phyloP scores from a whole-genome alignment of 805 yeast genomes.

The Candida michaelii region DNA sequence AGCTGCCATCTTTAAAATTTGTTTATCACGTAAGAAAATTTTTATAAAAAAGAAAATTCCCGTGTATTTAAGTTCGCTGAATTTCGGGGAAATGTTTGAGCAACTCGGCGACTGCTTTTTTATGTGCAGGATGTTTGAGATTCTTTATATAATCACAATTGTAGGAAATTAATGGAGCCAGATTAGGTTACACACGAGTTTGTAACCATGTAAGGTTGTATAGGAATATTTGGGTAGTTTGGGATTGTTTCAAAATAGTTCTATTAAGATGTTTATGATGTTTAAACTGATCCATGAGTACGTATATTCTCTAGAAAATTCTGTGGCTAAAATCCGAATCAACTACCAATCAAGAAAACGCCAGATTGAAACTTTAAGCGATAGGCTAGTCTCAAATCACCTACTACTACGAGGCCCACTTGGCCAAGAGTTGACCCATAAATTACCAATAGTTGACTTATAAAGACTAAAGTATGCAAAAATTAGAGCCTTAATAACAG shows the following conservation, averaged over 20 bases:
- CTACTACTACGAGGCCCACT: too few relatives aligned
- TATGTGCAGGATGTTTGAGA: slow-evolving; percentile 3
- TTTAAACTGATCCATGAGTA: background rate
- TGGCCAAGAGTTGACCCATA: too few relatives aligned
- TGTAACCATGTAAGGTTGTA: too few relatives aligned
- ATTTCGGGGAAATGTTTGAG: background rate
- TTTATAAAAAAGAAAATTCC: background rate
- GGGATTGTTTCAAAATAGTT: too few relatives aligned
- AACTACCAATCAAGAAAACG: background rate
- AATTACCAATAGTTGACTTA: too few relatives aligned
- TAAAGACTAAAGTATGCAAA: too few relatives aligned
- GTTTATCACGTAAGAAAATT: background rate
- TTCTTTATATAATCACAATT: background rate
- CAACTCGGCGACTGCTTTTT: slow-evolving; percentile 7
- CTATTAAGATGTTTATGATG: background rate
- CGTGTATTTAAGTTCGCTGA: slow-evolving; percentile 6
- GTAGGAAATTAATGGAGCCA: too few relatives aligned
- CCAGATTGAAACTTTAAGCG: too few relatives aligned
- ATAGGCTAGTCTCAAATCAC: too few relatives aligned
- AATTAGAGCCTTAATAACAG: too few relatives aligned
- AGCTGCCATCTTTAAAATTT: slow-evolving; percentile 2
- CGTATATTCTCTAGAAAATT: background rate
- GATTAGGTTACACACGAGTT: too few relatives aligned
- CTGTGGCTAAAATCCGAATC: background rate
- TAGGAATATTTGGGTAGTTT: too few relatives aligned